These are phyloP conservation scores for Millerozyma acaciae DNA, from an alignment of 805 yeast species.

Conservation along the genomic window DNA sequence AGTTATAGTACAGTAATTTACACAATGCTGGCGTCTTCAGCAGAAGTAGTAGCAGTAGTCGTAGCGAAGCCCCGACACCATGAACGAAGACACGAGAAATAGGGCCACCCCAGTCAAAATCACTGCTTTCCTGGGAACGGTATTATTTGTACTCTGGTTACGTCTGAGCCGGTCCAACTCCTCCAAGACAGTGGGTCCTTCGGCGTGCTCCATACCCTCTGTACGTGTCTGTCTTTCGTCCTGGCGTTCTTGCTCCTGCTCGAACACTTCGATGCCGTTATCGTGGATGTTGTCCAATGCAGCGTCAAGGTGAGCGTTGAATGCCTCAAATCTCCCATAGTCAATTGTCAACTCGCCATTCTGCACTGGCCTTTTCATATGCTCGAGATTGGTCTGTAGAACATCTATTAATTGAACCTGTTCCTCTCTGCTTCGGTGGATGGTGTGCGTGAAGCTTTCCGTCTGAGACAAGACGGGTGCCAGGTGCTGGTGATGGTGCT, in stretches of 20 bases:
- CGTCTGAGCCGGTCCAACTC: constrained; percentile 24
- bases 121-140: constrained; percentile 1
- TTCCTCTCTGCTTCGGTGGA: too few relatives aligned
- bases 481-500: neutral
- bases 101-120: constrained; percentile 4
- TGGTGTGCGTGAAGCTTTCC: too few relatives aligned
- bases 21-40: constrained; percentile 9
- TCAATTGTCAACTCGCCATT: neutral
- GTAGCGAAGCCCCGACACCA: constrained; percentile 30
- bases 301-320: neutral
- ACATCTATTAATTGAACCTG: neutral
- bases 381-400: neutral
- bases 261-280: too few relatives aligned
- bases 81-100: constrained; percentile 19
- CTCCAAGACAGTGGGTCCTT: constrained; percentile 10
- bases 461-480: too few relatives aligned
- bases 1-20: constrained; percentile 5
- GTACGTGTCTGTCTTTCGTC: neutral
- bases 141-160: constrained; percentile 1
- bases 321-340: constrained; percentile 1
- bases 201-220: constrained; percentile 4
- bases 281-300: too few relatives aligned
- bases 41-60: constrained; percentile 41
- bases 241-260: neutral
- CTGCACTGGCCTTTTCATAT: neutral